phyloP scores from a whole-genome alignment of 2,329 filamentous ascomycete genomes.

The Didymella arachidicola region DNA sequence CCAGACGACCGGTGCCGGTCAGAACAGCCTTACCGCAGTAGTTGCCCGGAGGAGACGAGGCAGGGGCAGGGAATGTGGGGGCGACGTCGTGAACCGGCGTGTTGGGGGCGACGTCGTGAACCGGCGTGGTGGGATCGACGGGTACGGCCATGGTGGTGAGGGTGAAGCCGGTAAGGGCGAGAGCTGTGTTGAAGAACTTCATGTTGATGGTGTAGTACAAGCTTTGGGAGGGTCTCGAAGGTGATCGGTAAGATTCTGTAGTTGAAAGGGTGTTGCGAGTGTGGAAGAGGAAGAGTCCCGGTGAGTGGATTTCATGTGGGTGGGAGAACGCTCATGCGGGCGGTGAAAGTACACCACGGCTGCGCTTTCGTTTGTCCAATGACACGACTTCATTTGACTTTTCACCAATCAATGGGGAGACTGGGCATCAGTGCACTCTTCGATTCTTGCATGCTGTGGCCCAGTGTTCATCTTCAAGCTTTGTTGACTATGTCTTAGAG shows the following conservation, averaged over 20 bases:
- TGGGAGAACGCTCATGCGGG: neutral
- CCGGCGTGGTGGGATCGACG: neutral
- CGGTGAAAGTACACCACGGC: neutral
- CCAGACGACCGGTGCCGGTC: neutral
- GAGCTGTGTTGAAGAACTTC: neutral
- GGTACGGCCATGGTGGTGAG: neutral
- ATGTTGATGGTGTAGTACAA: neutral
- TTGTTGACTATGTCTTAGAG: neutral
- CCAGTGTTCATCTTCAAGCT: neutral
- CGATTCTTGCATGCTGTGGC: neutral
- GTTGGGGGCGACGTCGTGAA: neutral
- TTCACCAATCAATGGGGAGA: neutral
- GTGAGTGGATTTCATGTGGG: neutral
- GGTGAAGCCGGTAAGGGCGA: neutral
- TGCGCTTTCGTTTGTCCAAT: neutral
- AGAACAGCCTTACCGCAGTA: constrained; percentile 6
- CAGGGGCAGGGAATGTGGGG: neutral
- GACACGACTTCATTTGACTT: neutral
- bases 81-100: neutral
- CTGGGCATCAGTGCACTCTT: neutral
- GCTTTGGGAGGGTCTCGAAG: neutral
- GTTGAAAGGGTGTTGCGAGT: neutral
- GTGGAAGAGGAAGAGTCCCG: too few species aligned
- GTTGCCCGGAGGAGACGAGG: neutral
- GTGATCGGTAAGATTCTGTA: neutral